phyloP scores from a whole-genome alignment of 345 rosid species.

The Trapa incisa region DNA sequence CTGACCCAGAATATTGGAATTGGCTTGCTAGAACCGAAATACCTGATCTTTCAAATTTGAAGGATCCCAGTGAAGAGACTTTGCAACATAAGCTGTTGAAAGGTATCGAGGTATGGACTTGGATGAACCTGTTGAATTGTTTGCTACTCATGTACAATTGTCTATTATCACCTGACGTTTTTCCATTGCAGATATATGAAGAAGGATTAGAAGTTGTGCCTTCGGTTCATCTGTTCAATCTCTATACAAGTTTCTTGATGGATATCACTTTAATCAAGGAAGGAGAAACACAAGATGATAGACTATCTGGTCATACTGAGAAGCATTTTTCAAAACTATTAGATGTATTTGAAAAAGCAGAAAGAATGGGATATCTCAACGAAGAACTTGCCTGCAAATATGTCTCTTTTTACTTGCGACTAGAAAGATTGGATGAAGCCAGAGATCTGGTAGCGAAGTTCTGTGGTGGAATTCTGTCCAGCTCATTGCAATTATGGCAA shows the following conservation, averaged over 20 bases:
- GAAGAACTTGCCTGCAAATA: constrained; percentile 62
- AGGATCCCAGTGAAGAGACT: constrained; percentile 15
- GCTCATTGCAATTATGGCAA: constrained; percentile 48
- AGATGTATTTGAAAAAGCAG: constrained; percentile 57
- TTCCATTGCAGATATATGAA: constrained; percentile 57
- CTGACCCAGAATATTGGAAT: constrained; percentile 66
- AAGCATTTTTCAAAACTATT: constrained; percentile 31
- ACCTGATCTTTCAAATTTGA: constrained; percentile 16
- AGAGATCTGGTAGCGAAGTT: constrained; percentile 45
- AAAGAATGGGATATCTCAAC: constrained; percentile 35
- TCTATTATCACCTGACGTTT: not conserved
- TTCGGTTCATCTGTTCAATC: constrained; percentile 44
- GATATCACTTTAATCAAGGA: constrained; percentile 24
- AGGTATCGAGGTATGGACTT: constrained; percentile 52
- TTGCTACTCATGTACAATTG: not conserved
- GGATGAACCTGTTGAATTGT: not conserved
- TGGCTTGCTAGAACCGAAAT: constrained; percentile 80
- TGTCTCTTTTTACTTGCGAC: constrained; percentile 48
- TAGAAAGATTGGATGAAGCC: constrained; percentile 52
- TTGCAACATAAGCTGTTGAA: constrained; percentile 27
- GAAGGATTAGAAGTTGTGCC: constrained; percentile 49
- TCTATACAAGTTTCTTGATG: constrained; percentile 48
- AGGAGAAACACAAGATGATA: constrained; percentile 19
- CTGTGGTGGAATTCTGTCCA: constrained; percentile 40
- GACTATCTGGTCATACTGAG: constrained; percentile 15